Conservation (phyloP, 2,329 filamentous ascomycete genomes). For the Clonostachys rosea region DNA sequence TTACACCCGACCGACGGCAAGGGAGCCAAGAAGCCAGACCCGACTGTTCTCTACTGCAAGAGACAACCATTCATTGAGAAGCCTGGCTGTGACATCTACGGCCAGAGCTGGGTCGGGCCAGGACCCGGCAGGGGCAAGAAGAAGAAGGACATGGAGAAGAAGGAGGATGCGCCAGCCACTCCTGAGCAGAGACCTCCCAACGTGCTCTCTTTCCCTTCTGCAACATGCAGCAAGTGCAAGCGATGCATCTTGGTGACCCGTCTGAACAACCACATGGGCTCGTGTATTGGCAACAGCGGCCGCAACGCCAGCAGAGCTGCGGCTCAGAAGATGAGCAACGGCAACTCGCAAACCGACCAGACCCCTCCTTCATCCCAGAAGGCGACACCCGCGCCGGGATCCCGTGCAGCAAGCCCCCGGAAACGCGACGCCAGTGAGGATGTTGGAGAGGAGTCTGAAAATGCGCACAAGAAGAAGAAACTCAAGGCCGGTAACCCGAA, state of each 20-base stretch:
- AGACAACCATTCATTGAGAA: conserved; percentile 74
- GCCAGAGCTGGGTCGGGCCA: conserved; percentile 73
- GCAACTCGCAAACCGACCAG: conserved; percentile 43
- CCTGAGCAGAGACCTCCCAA: conserved; percentile 55
- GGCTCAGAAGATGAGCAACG: conserved; percentile 59
- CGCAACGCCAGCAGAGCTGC: conserved; percentile 58
- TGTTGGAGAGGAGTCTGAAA: conserved; percentile 45
- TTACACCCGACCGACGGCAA: conserved; percentile 69
- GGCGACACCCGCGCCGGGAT: conserved; percentile 52
- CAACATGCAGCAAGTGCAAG: conserved; percentile 65
- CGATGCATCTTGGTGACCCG: conserved; percentile 61
- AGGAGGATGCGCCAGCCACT: conserved; percentile 40
- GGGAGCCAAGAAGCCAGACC: conserved; percentile 61
- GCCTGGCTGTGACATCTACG: conserved; percentile 75
- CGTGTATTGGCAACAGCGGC: conserved; percentile 62
- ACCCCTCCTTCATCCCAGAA: conserved; percentile 61
- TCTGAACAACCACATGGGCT: conserved; percentile 65
- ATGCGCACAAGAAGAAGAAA: conserved; percentile 53
- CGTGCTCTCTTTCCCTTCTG: conserved; percentile 59
- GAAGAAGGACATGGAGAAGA: conserved; percentile 72
- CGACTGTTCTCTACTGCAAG: conserved; percentile 71
- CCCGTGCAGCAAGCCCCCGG: conserved; percentile 47
- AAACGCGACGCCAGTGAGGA: conserved; percentile 55
- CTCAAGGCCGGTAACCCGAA: conserved; percentile 43
- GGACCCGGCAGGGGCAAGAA: conserved; percentile 69